Evolutionary conservation across 1,284 basidiomycete genomes (phyloP).

Genomic region (Pseudozyma sp.): DNA sequence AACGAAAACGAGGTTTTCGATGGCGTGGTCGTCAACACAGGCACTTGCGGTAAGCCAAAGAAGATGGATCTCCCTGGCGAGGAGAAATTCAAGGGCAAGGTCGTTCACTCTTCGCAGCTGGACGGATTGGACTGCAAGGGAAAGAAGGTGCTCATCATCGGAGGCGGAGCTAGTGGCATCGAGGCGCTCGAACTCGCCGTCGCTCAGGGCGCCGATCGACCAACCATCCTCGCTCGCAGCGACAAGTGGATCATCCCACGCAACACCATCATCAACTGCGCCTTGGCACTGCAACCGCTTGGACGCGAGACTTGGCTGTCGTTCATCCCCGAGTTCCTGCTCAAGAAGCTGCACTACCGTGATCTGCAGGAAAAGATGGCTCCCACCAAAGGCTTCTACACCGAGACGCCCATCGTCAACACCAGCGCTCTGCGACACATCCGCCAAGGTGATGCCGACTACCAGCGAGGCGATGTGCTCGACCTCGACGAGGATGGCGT

Average conservation of each 20-base stretch:
- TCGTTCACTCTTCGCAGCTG: constrained; percentile 75
- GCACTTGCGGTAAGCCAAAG: constrained; percentile 75
- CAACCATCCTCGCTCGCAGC: constrained; percentile 72
- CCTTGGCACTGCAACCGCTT: constrained; percentile 75
- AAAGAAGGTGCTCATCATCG: constrained; percentile 72
- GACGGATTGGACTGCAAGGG: constrained; percentile 70
- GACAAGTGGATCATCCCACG: constrained; percentile 61
- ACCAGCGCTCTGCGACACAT: constrained; percentile 74
- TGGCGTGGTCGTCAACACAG: constrained; percentile 73
- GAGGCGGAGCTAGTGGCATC: constrained; percentile 75
- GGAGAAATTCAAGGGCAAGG: constrained; percentile 71
- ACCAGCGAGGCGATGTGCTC: constrained; percentile 74
- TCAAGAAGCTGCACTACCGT: constrained; percentile 73
- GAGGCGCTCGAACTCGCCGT: constrained; percentile 74
- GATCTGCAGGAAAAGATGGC: constrained; percentile 71
- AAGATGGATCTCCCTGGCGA: constrained; percentile 73
- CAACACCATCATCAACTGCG: constrained; percentile 74
- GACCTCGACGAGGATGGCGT: constrained; percentile 72
- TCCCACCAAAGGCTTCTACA: constrained; percentile 62
- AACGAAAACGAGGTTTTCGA: constrained; percentile 72
- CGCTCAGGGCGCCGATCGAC: constrained; percentile 71
- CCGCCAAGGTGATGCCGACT: constrained; percentile 72
- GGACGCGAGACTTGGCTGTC: constrained; percentile 70
- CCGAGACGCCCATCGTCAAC: constrained; percentile 72
- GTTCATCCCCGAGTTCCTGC: constrained; percentile 72